Evolutionary conservation across 805 yeast species (phyloP), one percentile per base, ranked within the genome.

Genomic region (Yamadazyma insecticola): DNA sequence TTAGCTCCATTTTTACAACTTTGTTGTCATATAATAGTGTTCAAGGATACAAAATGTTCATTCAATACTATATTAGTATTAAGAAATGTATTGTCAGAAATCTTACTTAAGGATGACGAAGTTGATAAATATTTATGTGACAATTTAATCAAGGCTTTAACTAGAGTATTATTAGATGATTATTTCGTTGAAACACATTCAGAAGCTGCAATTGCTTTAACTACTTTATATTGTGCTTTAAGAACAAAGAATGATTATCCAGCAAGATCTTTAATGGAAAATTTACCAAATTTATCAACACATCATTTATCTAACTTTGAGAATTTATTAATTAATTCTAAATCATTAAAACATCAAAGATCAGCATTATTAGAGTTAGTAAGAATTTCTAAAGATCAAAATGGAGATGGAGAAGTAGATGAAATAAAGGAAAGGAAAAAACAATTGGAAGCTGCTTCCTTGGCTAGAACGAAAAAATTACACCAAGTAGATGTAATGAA

Each of bases 31-130:
- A 69, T 90, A 14, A 78, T 90, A 45, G 70, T 74, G 41, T 83
- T 87, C 53, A 85, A 83, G 47, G 98, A 90, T 51, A 83, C 92
- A 20, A 81, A 92, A 50, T 90, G 97, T 54, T 80, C 95, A 4
- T 90, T 84, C 61, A 92, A 92, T 55, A 84, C 95, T 2, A 81
- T 90, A 29, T 60, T 90, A 37, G 78, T 90, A 18, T 68, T 90
- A 36, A 72, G 94, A 39, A 80, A 83, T 39, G 68, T 89, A 34
- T 60, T 89, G 35, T 76, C 75, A 12, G 84, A 78, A 13, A 73
- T 86, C 24, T 63, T 87, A 23, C 67, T 80, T 24, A 74, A 77
- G 41, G 81, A 83, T 45, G 79, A 76, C 13, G 82, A 78, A 41
- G 90, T 89, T 28, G 96, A 88, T 59, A 68, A 68, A 32, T 79